Conservation (phyloP, 257 asterid species). For the Agastache rugosa region DNA sequence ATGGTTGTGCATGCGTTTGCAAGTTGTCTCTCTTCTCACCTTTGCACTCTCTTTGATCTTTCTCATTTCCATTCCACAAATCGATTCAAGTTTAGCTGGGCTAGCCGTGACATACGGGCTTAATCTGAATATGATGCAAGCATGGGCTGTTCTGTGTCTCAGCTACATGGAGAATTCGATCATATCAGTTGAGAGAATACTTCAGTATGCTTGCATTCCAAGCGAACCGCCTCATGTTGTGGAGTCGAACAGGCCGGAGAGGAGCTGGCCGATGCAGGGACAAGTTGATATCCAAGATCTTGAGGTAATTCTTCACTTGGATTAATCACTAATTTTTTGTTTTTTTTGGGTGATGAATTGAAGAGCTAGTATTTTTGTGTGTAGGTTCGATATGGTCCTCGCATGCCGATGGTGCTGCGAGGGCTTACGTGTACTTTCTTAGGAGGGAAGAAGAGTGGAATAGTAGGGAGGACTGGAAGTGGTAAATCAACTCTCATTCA, state of each 20-base stretch:
- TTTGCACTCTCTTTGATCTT: constrained; percentile 71
- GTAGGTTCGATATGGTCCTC: constrained; percentile 89
- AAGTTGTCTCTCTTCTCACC: constrained; percentile 66
- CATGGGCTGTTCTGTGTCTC: constrained; percentile 70
- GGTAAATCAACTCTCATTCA: background rate
- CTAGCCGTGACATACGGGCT: constrained; percentile 88
- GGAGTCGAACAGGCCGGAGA: constrained; percentile 63
- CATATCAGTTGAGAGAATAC: constrained; percentile 85
- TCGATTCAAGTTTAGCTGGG: constrained; percentile 85
- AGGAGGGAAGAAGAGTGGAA: constrained; percentile 62
- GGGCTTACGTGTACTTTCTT: constrained; percentile 80
- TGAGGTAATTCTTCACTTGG: constrained; percentile 53
- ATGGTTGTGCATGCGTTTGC: constrained; percentile 88
- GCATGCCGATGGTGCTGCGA: constrained; percentile 84
- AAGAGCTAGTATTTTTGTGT: background rate
- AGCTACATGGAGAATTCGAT: constrained; percentile 78
- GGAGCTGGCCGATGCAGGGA: constrained; percentile 74
- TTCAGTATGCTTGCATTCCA: constrained; percentile 69
- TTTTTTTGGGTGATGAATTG: background rate
- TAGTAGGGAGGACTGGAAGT: background rate
- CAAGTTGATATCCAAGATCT: constrained; percentile 71
- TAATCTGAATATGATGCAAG: constrained; percentile 66
- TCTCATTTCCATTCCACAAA: constrained; percentile 75
- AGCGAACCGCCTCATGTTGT: constrained; percentile 83
- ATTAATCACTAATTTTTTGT: background rate